Base-by-base conservation (phyloP, 2,329 filamentous ascomycete genomes). In the Rhexocercosporidium sp. region DNA sequence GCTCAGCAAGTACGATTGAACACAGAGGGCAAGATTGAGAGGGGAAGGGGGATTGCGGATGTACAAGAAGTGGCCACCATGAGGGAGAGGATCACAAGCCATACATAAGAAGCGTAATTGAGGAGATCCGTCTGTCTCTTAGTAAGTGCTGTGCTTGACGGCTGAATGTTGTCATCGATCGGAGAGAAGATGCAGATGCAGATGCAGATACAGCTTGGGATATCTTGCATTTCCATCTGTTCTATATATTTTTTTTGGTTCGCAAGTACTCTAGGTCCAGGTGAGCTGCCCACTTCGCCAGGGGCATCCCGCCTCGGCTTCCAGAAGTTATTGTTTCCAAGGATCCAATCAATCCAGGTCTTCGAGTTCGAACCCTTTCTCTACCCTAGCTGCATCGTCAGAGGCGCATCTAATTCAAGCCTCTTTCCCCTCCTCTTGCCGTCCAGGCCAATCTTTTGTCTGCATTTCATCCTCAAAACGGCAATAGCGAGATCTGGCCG, bases 351-450 rank as follows among this genome's bases (percentile, higher is more conserved):
- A 37, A 64, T 47, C 63, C 63, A 56, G 44, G 31, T 59, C 8
- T 37, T 22, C 29, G 49, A 34, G 39, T 22, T 44, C 27, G 37
- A 31, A 25, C 37, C 41, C 39, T 7, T 29, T 22, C 11, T 47
- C 18, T 47, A 65, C 44, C 67, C 65, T 56, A 46, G 67, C 39
- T n/a, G 14, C 27, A 49, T 60, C 59, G 62, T 69, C 67, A 69
- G 59, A 60, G 67, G 67, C 67, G 65, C 61, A 51, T 44, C 62
- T 56, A 66, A 54, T 44, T 60, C 65, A 66, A 64, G 60, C 65
- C 65, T 63, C 65, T 20, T 66, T 37, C 29, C 22, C 27, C 46
- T 34, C 41, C 47, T 59, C 65, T 34, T 49, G 60, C 53, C 53
- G 53, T 34, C 44, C 53, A 34, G 34, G 44, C 51, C 27, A 49